Evolutionary conservation across 805 yeast species (phyloP).

Genomic region (Blastobotrys terrestris): DNA sequence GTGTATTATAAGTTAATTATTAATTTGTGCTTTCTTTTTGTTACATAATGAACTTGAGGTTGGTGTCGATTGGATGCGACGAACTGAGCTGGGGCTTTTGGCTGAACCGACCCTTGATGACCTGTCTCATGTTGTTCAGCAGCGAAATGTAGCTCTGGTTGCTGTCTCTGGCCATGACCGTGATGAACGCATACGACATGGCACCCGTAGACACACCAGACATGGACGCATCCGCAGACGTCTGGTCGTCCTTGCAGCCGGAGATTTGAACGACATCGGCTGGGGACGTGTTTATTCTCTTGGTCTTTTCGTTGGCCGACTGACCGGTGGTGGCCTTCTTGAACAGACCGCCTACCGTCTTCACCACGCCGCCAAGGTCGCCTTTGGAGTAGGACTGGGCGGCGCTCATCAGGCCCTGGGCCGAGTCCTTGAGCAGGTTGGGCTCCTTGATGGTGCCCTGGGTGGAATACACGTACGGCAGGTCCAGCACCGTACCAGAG

Average conservation of each 20-base stretch:
- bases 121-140: slow-evolving; percentile 62
- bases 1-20: neutral
- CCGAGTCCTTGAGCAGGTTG: slow-evolving; percentile 68
- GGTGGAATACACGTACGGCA: slow-evolving; percentile 75
- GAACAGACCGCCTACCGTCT: slow-evolving; percentile 34
- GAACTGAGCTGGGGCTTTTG: slow-evolving; percentile 81
- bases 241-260: slow-evolving; percentile 81
- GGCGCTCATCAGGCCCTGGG: slow-evolving; percentile 56
- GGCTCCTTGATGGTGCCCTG: slow-evolving; percentile 82
- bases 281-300: slow-evolving; percentile 56
- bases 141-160: slow-evolving; percentile 63
- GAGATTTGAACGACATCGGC: slow-evolving; percentile 73
- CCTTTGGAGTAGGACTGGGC: slow-evolving; percentile 56
- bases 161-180: slow-evolving; percentile 54
- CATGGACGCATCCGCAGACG: slow-evolving; percentile 75
- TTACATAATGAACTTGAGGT: slow-evolving; percentile 44
- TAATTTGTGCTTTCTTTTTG: neutral
- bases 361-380: slow-evolving; percentile 43
- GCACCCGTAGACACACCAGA: slow-evolving; percentile 76
- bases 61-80: slow-evolving; percentile 73
- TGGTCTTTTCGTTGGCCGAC: slow-evolving; percentile 38
- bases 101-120: slow-evolving; percentile 55
- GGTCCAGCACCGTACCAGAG: slow-evolving; percentile 74
- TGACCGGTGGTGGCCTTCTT: slow-evolving; percentile 33
- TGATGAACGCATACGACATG: slow-evolving; percentile 72